Conservation (phyloP, 108 stramenopile species). For the Parmales sp. region DNA sequence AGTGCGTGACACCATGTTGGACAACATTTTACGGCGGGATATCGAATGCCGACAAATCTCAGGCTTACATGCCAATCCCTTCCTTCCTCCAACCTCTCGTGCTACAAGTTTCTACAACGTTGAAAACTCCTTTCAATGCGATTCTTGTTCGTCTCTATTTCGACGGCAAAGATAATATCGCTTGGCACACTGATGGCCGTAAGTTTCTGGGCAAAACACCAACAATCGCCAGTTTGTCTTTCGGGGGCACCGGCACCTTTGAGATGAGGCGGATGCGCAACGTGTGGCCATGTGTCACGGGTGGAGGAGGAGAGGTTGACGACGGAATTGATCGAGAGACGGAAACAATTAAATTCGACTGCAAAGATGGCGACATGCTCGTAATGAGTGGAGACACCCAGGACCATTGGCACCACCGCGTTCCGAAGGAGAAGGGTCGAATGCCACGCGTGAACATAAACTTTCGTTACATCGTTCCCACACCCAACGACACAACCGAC, state of each 20-base stretch:
- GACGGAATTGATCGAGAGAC: slow-evolving; percentile 12
- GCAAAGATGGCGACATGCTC: slow-evolving; percentile 14
- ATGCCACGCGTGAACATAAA: slow-evolving; percentile 19
- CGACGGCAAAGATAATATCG: slow-evolving; percentile 27
- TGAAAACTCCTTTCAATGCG: slow-evolving; percentile 22
- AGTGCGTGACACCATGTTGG: slow-evolving; percentile 23
- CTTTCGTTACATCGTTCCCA: slow-evolving; percentile 23
- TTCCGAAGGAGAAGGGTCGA: slow-evolving; percentile 20
- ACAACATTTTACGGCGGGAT: slow-evolving; percentile 24
- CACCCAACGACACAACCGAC: slow-evolving; percentile 2
- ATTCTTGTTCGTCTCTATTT: slow-evolving; percentile 22
- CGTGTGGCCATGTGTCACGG: slow-evolving; percentile 20
- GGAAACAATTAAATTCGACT: background rate
- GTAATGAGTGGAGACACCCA: slow-evolving; percentile 25
- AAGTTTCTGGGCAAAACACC: slow-evolving; percentile 19
- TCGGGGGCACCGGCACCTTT: slow-evolving; percentile 21
- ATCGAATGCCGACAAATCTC: background rate
- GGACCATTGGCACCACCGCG: slow-evolving; percentile 28
- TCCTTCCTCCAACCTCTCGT: slow-evolving; percentile 14
- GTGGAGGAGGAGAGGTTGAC: background rate
- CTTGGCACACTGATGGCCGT: slow-evolving; percentile 25
- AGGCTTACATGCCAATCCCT: slow-evolving; percentile 12
- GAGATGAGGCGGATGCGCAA: slow-evolving; percentile 20
- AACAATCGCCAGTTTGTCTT: slow-evolving; percentile 21
- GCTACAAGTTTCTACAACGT: slow-evolving; percentile 14